phyloP scores from a whole-genome alignment of 495 filamentous ascomycete genomes.

The Hyaloscypha variabilis region DNA sequence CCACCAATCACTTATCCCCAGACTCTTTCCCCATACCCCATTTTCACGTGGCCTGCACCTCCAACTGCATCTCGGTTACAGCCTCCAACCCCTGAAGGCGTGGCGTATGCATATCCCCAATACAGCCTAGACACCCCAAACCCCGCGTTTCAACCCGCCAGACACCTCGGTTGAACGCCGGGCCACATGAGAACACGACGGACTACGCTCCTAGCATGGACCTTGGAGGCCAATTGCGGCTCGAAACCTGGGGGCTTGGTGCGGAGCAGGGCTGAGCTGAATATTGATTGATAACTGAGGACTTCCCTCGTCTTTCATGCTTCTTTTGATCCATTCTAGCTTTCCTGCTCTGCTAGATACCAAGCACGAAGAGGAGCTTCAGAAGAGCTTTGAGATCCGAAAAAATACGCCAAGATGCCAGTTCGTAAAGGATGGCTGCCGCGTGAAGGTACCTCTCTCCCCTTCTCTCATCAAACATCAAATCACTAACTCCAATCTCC shows the following conservation, averaged over 20 bases:
- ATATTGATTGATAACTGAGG: not conserved
- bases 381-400: not conserved
- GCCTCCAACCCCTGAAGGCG: too few species aligned
- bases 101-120: not conserved
- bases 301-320: not conserved
- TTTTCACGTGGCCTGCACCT: not conserved
- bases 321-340: not conserved
- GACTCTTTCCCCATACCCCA: too few species aligned
- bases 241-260: not conserved
- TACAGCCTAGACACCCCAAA: not conserved
- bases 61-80: not conserved
- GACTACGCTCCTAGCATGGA: not conserved
- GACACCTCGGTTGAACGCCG: not conserved
- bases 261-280: not conserved
- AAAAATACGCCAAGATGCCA: constrained; percentile 39
- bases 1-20: too few species aligned
- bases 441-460: constrained; percentile 38
- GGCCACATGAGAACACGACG: not conserved
- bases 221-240: not conserved
- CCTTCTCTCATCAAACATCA: not conserved
- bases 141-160: not conserved
- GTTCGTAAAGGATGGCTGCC: constrained; percentile 50
- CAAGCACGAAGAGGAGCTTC: too few species aligned
- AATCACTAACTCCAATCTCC: not conserved
- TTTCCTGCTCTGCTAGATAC: too few species aligned